Base-by-base conservation (phyloP, 805 yeast species). In the Saturnispora hagleri region DNA sequence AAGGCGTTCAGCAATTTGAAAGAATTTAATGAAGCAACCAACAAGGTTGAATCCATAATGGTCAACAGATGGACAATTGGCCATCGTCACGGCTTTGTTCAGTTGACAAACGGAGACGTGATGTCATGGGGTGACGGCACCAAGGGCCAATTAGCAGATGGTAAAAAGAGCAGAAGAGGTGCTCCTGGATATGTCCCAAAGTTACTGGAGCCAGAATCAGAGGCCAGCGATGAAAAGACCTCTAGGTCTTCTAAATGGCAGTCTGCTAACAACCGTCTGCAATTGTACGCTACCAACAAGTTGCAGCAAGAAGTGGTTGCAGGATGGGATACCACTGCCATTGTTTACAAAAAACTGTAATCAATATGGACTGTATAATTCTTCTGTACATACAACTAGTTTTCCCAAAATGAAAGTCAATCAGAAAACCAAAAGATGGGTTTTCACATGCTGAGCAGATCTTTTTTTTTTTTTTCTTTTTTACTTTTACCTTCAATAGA, bases 41-140 rank as follows among this genome's bases (percentile, higher is more conserved):
- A 73, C 17, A 58, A 62, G 43, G 61, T 76, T 26, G 76, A 71
- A 50, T 70, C 70, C 12, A 73, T 82, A 38, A 73, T 72, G 6
- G 68, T 86, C 47, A 69, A 69, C 50, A 64, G 70, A 38, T 76
- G 88, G 75, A 65, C 77, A 6, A 71, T 80, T 20, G 95, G 96
- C 4, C 68, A 69, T 8, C 81, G 81, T 55, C 97, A 90, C 60
- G 70, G 72, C 0, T 73, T 83, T 44, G 77, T 83, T 10, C 79
- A 80, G 9, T 68, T 86, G 52, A 66, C 72, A 42, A 84, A 84
- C 55, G 76, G 76, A 20, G 89, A 84, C 60, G 84, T 89, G 20
- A 64, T 84, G 38, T 76, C 71, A 5, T 89, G 96, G 89, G 99
- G 99, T 24, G 84, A 81, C 43, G 91, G 90, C 66, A 85, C 81